Evolutionary conservation across 2,329 filamentous ascomycete genomes (phyloP).

Genomic region (Cercospora berteroae): DNA sequence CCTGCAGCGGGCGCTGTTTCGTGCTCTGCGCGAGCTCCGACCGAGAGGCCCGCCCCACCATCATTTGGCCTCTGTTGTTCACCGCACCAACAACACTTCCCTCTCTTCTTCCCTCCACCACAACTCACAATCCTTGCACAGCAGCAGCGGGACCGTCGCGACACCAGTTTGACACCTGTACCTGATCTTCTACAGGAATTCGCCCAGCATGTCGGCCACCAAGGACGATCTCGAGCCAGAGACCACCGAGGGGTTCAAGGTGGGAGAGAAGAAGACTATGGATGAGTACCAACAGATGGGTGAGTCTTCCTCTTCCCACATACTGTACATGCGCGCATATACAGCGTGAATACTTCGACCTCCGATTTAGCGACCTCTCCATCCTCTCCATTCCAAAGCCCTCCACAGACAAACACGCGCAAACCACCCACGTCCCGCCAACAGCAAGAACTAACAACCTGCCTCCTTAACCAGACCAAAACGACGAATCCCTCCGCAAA

Average conservation of each 20-base stretch:
- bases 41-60: not conserved
- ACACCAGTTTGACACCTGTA: not conserved
- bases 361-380: not conserved
- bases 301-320: constrained; percentile 23
- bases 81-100: not conserved
- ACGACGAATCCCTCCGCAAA: constrained; percentile 91
- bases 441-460: not conserved
- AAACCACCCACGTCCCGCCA: not conserved
- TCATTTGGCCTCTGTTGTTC: not conserved
- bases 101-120: not conserved
- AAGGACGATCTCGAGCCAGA: constrained; percentile 81
- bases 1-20: not conserved
- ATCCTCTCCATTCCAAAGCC: not conserved
- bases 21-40: not conserved
- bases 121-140: not conserved
- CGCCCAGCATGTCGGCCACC: constrained; percentile 37
- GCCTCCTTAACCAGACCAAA: constrained; percentile 50
- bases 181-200: not conserved
- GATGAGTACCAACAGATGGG: constrained; percentile 89
- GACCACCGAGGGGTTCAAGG: constrained; percentile 94
- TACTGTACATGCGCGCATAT: not conserved
- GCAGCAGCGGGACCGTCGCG: not conserved
- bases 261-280: constrained; percentile 97
- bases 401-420: not conserved
- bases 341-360: not conserved